Evolutionary conservation across 75 land plant genomes (phyloP).

Genomic region (Sequoiadendron giganteum): DNA sequence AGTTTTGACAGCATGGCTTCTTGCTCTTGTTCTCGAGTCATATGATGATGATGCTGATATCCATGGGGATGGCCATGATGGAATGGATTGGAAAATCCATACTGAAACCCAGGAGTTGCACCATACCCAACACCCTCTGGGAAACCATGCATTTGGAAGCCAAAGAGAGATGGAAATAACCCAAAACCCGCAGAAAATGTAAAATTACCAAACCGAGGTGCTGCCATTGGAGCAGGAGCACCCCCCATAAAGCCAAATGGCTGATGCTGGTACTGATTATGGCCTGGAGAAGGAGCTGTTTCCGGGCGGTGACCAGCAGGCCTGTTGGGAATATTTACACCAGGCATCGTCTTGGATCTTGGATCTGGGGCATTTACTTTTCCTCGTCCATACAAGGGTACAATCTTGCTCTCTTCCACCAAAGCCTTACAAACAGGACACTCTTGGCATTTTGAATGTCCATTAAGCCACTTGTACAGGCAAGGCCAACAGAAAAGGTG

Average conservation of each 20-base stretch:
- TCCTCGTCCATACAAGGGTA: constrained; percentile 92
- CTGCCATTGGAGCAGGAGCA: constrained; percentile 40
- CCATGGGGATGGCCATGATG: constrained; percentile 54
- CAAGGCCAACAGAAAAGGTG: constrained; percentile 98
- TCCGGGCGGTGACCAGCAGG: constrained; percentile 86
- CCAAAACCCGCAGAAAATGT: constrained; percentile 88
- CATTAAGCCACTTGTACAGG: constrained; percentile 82
- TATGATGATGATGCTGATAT: constrained; percentile 17
- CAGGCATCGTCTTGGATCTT: constrained; percentile 67
- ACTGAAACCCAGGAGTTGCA: constrained; percentile 48
- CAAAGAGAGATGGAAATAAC: constrained; percentile 67
- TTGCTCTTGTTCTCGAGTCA: constrained; percentile 49
- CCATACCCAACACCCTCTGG: constrained; percentile 69
- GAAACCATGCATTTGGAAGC: constrained; percentile 80
- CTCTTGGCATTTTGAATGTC: constrained; percentile 64
- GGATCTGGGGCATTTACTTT: constrained; percentile 65
- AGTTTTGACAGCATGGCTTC: constrained; percentile 48
- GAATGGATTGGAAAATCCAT: constrained; percentile 47
- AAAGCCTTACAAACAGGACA: constrained; percentile 95
- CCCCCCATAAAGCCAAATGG: constrained; percentile 55
- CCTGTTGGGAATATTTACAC: constrained; percentile 67
- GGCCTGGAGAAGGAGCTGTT: constrained; percentile 53
- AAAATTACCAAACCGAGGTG: constrained; percentile 68
- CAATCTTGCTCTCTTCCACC: constrained; percentile 76
- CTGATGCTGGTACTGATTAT: constrained; percentile 39